Percentiles rank a stretch among this genome's conserved stretches.
phyloP scores from a whole-genome alignment of 352 stramenopile genomes.

The Plasmopara viticola region DNA sequence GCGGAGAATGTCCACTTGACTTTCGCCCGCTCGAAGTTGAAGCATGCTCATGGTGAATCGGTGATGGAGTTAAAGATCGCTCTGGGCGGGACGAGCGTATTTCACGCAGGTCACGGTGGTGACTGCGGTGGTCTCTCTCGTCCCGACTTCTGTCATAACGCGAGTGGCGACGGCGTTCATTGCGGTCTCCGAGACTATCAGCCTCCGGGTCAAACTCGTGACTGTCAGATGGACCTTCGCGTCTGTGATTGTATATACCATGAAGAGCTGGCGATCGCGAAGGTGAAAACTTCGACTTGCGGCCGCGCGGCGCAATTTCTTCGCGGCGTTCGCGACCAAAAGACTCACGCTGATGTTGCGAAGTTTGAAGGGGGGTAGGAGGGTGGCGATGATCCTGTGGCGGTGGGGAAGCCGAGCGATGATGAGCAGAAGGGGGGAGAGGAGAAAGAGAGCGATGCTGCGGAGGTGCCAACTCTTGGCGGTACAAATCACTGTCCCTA shows the following conservation, averaged over 20 bases:
- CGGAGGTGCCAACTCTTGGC: slow-evolving; percentile 6
- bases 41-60: slow-evolving; percentile 21
- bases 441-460: slow-evolving; percentile 17
- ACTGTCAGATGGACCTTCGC: slow-evolving; percentile 8
- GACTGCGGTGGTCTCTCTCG: slow-evolving; percentile 19
- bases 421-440: slow-evolving; percentile 5
- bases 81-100: slow-evolving; percentile 25
- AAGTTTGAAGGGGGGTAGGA: slow-evolving; percentile 12
- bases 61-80: slow-evolving; percentile 36
- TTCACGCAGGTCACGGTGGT: slow-evolving; percentile 25
- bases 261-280: slow-evolving; percentile 23
- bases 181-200: slow-evolving; percentile 20
- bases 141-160: slow-evolving; percentile 24
- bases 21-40: slow-evolving; percentile 27
- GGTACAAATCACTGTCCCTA: slow-evolving; percentile 13
- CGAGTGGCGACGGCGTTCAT: slow-evolving; percentile 25
- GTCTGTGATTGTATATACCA: slow-evolving; percentile 7
- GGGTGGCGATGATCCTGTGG: slow-evolving; percentile 12
- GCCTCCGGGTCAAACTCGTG: slow-evolving; percentile 14
- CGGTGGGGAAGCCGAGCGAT: slow-evolving; percentile 17
- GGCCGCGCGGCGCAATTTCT: slow-evolving; percentile 17
- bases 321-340: slow-evolving; percentile 18
- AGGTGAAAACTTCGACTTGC: slow-evolving; percentile 22
- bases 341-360: slow-evolving; percentile 17
- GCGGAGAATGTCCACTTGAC: slow-evolving; percentile 21